Conservation (phyloP, 1,139 yeast species). For the Blastobotrys raffinosifermentans region DNA sequence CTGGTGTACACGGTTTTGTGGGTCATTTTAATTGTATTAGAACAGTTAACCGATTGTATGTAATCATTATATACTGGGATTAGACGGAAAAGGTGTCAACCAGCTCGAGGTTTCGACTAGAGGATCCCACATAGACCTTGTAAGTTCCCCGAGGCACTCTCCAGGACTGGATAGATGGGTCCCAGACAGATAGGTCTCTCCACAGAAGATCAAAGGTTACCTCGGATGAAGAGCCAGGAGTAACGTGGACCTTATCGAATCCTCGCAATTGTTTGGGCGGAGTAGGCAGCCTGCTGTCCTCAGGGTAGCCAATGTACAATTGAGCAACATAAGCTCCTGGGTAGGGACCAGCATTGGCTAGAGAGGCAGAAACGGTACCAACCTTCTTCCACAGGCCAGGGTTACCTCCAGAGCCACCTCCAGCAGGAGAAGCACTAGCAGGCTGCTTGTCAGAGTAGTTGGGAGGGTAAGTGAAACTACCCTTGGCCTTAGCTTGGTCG, state of each 20-base stretch:
- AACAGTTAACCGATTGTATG: no score
- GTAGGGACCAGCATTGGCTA: constrained; percentile 46
- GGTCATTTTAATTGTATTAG: no score
- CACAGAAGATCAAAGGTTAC: constrained; percentile 45
- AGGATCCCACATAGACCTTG: constrained; percentile 47
- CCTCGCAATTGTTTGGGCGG: constrained; percentile 56
- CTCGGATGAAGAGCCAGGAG: constrained; percentile 39
- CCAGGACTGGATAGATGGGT: constrained; percentile 54
- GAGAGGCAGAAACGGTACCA: constrained; percentile 44
- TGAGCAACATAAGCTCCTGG: constrained; percentile 53
- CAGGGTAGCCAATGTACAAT: constrained; percentile 52
- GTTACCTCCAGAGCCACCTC: constrained; percentile 55
- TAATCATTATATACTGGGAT: no score
- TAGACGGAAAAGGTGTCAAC: constrained; percentile 31
- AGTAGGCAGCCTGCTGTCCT: constrained; percentile 34
- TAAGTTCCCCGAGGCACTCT: constrained; percentile 54
- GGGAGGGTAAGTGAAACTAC: constrained; percentile 47
- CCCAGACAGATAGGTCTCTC: constrained; percentile 59
- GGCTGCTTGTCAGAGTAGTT: constrained; percentile 42
- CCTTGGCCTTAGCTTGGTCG: constrained; percentile 18
- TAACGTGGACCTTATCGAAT: constrained; percentile 49
- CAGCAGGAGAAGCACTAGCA: constrained; percentile 42
- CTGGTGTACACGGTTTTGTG: no score
- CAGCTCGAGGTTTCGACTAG: constrained; percentile 48
- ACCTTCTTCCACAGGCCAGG: constrained; percentile 42